phyloP scores from a whole-genome alignment of 2,329 filamentous ascomycete species.

The Aureobasidium zeae region DNA sequence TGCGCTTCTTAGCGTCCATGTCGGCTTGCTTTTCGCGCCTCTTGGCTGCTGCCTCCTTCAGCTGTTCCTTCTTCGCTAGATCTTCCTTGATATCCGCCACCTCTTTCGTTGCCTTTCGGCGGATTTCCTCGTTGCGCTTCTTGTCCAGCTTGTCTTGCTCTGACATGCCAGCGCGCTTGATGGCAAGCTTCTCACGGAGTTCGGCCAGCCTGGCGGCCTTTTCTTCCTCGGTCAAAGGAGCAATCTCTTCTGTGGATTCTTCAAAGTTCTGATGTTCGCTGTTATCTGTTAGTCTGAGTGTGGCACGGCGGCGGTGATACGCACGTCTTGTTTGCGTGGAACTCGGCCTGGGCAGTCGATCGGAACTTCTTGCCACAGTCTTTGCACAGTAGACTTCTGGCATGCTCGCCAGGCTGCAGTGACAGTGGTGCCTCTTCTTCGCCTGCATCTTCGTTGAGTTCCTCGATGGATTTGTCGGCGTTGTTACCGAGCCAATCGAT shows the following conservation, averaged over 20 bases:
- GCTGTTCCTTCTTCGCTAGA: conserved; percentile 73
- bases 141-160: conserved; percentile 69
- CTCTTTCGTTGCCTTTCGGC: conserved; percentile 82
- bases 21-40: conserved; percentile 81
- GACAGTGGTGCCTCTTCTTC: conserved; percentile 44
- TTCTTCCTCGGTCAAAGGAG: conserved; percentile 82
- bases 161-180: conserved; percentile 60
- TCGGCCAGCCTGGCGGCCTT: conserved; percentile 73
- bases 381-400: conserved; percentile 81
- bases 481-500: conserved; percentile 93
- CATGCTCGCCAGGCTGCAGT: conserved; percentile 61
- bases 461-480: conserved; percentile 76
- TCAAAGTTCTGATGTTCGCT: conserved; percentile 83
- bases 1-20: conserved; percentile 73
- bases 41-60: conserved; percentile 84
- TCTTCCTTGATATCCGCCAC: conserved; percentile 84
- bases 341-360: conserved; percentile 71
- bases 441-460: conserved; percentile 50
- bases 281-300: conserved; percentile 5
- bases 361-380: conserved; percentile 90
- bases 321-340: conserved; percentile 79
- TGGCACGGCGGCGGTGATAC: conserved; percentile 22
- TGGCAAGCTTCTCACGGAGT: conserved; percentile 60
- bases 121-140: conserved; percentile 76
- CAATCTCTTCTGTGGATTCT: conserved; percentile 87